Evolutionary conservation across 148 eudicot genomes (phyloP).

Genomic region (Vaccinium macrocarpon): DNA sequence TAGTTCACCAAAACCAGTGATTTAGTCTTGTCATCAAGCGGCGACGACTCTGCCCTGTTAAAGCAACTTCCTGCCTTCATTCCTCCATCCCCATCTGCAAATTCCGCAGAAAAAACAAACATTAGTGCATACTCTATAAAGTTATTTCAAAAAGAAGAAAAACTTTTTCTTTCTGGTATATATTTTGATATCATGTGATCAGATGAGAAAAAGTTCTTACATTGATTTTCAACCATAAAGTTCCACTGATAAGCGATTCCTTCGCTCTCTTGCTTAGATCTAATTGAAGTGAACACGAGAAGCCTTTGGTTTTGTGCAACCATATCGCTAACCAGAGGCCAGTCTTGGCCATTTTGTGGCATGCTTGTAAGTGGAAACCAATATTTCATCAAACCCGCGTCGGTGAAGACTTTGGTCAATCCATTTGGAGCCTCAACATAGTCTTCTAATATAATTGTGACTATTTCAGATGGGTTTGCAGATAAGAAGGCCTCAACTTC

Average conservation of each 20-base stretch:
- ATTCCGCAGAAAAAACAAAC: neutral
- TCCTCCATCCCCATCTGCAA: conserved; percentile 69
- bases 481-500: conserved; percentile 68
- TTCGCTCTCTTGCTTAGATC: conserved; percentile 56
- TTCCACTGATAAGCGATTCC: conserved; percentile 25
- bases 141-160: neutral
- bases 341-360: conserved; percentile 70
- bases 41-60: conserved; percentile 59
- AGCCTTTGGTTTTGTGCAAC: conserved; percentile 64
- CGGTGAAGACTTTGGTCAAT: conserved; percentile 61
- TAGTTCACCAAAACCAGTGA: conserved; percentile 66
- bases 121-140: neutral
- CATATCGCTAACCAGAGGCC: conserved; percentile 83
- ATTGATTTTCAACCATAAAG: conserved; percentile 13
- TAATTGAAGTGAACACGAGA: conserved; percentile 63
- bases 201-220: neutral
- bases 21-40: conserved; percentile 44
- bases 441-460: conserved; percentile 77
- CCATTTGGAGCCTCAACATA: conserved; percentile 68
- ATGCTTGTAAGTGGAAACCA: conserved; percentile 71
- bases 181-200: neutral
- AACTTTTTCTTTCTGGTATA: neutral
- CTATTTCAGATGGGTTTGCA: conserved; percentile 64
- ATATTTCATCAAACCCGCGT: conserved; percentile 66
- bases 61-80: conserved; percentile 53